A percentile compares a stretch with the other conserved stretches of the same genome.
Conservation (phyloP, 2,329 filamentous ascomycete genomes). For the Aotearoamyces nothofagi region DNA sequence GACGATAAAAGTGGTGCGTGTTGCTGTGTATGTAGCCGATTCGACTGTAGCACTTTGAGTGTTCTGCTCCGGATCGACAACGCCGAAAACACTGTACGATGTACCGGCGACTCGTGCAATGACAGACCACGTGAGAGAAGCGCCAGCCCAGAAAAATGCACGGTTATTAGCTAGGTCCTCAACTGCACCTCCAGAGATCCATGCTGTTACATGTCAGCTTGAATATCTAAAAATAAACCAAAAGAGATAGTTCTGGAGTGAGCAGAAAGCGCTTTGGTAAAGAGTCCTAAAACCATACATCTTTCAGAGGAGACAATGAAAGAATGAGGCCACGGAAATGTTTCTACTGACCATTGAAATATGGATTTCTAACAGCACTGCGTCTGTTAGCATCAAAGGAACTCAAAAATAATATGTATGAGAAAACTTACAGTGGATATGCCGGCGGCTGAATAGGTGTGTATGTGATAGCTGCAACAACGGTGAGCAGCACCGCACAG, state of each 20-base stretch:
- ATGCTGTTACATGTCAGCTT: slow-evolving; percentile 9
- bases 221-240: neutral
- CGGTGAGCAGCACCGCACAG: neutral
- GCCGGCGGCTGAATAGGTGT: slow-evolving; percentile 1
- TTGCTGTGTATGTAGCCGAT: slow-evolving; percentile 16
- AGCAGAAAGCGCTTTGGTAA: neutral
- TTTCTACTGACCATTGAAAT: neutral
- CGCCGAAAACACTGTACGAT: slow-evolving; percentile 19
- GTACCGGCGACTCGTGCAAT: slow-evolving; percentile 18
- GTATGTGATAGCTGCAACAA: neutral
- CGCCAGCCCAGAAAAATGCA: slow-evolving; percentile 21
- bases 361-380: slow-evolving; percentile 1
- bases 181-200: slow-evolving; percentile 18
- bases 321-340: neutral
- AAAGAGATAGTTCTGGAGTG: neutral
- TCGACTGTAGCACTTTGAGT: slow-evolving; percentile 10
- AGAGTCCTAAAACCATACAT: neutral
- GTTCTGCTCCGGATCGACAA: slow-evolving; percentile 8
- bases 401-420: neutral
- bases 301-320: neutral
- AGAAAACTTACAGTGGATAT: slow-evolving; percentile 2
- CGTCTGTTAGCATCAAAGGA: neutral
- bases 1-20: slow-evolving; percentile 17
- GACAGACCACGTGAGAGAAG: slow-evolving; percentile 19
- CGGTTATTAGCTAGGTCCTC: slow-evolving; percentile 12